Evolutionary conservation across 2,329 filamentous ascomycete species (phyloP).

Genomic region (Aspergillus latus): DNA sequence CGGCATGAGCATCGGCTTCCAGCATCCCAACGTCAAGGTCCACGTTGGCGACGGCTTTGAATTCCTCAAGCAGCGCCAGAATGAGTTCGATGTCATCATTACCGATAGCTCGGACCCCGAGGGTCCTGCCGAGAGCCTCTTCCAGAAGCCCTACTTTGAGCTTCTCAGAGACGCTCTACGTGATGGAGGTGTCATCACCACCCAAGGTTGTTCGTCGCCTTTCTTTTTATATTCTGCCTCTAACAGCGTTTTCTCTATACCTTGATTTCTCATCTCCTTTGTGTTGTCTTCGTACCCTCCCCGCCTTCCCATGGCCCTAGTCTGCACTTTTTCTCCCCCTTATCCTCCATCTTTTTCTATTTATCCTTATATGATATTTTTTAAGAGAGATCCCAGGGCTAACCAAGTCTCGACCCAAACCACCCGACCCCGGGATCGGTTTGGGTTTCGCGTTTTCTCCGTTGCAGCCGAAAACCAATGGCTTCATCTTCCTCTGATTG

Average conservation of each 20-base stretch:
- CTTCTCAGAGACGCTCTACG: constrained; percentile 85
- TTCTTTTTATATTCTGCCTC: constrained; percentile 44
- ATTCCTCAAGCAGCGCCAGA: constrained; percentile 95
- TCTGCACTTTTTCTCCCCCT: constrained; percentile 13
- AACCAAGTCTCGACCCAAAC: constrained; percentile 29
- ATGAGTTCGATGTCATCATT: constrained; percentile 98
- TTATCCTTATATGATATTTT: constrained; percentile 8
- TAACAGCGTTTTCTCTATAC: neutral
- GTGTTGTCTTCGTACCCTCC: neutral
- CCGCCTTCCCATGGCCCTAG: neutral
- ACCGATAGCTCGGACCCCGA: constrained; percentile 98
- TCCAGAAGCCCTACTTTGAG: constrained; percentile 99
- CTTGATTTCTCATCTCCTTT: constrained; percentile 15
- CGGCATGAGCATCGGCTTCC: constrained; percentile 87
- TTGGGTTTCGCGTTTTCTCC: constrained; percentile 30
- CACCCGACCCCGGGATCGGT: constrained; percentile 35
- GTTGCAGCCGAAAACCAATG: constrained; percentile 92
- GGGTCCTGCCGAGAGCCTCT: constrained; percentile 91
- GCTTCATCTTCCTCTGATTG: constrained; percentile 93
- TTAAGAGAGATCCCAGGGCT: constrained; percentile 19
- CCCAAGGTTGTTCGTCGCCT: constrained; percentile 99
- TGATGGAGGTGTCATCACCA: constrained; percentile 97
- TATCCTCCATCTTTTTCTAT: constrained; percentile 15
- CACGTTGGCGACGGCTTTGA: constrained; percentile 98
- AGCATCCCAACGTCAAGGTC: constrained; percentile 88